Conservation (phyloP, 345 rosid species). For the Abelmoschus esculentus region DNA sequence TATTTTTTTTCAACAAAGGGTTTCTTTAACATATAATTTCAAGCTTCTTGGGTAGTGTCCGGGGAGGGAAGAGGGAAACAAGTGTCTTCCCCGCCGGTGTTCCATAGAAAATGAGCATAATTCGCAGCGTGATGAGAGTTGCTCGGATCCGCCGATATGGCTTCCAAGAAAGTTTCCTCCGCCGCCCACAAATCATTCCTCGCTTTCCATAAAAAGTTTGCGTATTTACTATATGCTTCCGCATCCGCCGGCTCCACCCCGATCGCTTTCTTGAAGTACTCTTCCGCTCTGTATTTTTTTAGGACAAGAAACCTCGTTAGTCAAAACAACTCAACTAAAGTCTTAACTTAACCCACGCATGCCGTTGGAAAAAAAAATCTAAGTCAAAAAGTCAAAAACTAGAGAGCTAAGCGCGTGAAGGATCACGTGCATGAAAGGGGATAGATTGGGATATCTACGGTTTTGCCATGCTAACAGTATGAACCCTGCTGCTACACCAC, state of each 20-base stretch:
- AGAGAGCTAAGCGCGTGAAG: not conserved
- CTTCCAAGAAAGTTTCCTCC: constrained; percentile 79
- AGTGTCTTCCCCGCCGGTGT: constrained; percentile 87
- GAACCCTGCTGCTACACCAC: constrained; percentile 19
- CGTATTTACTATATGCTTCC: constrained; percentile 74
- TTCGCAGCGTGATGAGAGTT: constrained; percentile 65
- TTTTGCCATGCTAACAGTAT: not conserved
- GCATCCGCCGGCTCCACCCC: constrained; percentile 61
- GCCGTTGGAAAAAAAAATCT: not conserved
- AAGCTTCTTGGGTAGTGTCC: constrained; percentile 8
- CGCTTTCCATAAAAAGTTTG: constrained; percentile 74
- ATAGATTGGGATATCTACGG: not conserved
- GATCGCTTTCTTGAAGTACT: constrained; percentile 62
- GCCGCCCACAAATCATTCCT: constrained; percentile 89
- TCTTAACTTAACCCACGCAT: not conserved
- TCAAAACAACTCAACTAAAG: constrained; percentile 1
- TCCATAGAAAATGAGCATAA: constrained; percentile 94
- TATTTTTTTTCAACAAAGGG: not conserved
- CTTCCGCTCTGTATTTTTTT: constrained; percentile 62
- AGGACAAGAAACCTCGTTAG: not conserved
- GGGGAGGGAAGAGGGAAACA: constrained; percentile 66
- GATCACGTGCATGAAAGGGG: constrained; percentile 18
- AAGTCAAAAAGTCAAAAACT: not conserved
- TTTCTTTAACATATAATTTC: not conserved
- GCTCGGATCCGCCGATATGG: constrained; percentile 67